Base-by-base conservation (phyloP, 331 rosid genomes). In the Rhamnella rubrinervis region DNA sequence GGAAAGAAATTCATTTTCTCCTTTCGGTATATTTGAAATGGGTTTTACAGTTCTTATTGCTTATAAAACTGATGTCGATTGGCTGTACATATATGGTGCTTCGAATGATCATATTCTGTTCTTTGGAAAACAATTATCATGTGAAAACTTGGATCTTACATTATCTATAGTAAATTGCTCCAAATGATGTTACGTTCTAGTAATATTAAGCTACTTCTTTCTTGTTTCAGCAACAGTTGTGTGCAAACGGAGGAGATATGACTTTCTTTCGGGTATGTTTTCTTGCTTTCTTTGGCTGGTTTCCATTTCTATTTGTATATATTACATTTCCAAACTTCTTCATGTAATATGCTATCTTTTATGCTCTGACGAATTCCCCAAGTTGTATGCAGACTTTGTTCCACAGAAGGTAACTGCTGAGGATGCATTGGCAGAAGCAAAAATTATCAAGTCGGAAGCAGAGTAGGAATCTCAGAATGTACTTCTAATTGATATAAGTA, bases 231-330 rank as follows among this genome's bases (percentile, higher is more conserved):
- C 98, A 51, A 61, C 88, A 58, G 96, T 77, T 62, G 95, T 91
- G 38, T 64, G 65, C 72, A 91, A 83, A 78, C 75, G 71, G 77
- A 84, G 77, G 66, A 81, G 89, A 87, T 93, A 80, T 6, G 95
- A 93, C 78, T 93, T 91, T 80, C 97, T 93, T 78, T 84, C 89
- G 67, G 95, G 97, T 93, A 83, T 55, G 44, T 64, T 75, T 37
- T 58, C 8, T 21, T 18, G 64, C 47, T 51, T 67, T 67, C 38
- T 46, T 66, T 63, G n/a, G 19, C 64, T 58, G 26, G 57, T 61
- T 68, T 20, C 55, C n/a, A 46, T 31, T 49, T 49, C 47, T 65
- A 37, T n/a, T 78, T 62, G 31, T 59, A 55, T 63, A 28, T 65
- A 1, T 12, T 21, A 19, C 49, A 23, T 51, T 39, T 49, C 52